Conservation (phyloP, 1,139 yeast genomes). For the Nakaseomyces uthaithaninus region DNA sequence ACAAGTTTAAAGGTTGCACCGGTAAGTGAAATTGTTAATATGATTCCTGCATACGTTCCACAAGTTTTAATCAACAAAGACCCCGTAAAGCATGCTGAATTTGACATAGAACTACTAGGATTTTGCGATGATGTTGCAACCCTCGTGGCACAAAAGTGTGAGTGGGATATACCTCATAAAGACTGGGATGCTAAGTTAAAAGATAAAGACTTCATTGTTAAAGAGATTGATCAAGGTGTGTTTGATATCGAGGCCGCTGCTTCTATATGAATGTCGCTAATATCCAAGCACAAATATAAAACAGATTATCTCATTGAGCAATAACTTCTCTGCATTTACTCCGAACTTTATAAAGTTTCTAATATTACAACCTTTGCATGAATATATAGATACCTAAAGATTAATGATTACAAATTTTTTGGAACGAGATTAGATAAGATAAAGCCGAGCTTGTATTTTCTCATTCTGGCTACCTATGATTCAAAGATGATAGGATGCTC, state of each 20-base stretch:
- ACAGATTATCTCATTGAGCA: not conserved
- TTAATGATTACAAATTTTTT: conserved; percentile 1
- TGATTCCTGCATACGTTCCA: conserved; percentile 62
- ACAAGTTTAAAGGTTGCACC: conserved; percentile 94
- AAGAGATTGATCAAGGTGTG: conserved; percentile 26
- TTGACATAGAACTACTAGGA: conserved; percentile 76
- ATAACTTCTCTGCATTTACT: too few species aligned
- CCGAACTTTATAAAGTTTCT: too few species aligned
- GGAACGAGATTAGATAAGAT: too few species aligned
- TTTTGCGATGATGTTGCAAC: conserved; percentile 82
- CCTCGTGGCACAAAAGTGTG: conserved; percentile 49
- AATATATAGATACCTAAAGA: not conserved
- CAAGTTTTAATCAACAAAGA: conserved; percentile 78
- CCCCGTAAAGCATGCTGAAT: conserved; percentile 64
- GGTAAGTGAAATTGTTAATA: conserved; percentile 80
- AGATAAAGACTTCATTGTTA: conserved; percentile 16
- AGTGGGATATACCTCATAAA: conserved; percentile 63
- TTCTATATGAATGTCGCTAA: not conserved
- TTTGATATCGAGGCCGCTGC: conserved; percentile 13
- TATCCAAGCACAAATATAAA: not conserved
- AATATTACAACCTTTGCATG: conserved; percentile 5
- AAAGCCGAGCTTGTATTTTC: too few species aligned
- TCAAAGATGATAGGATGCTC: conserved; percentile 19
- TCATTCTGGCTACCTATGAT: too few species aligned
- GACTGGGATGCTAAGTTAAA: conserved; percentile 28